phyloP scores from a whole-genome alignment of 495 filamentous ascomycete genomes.

The Penicillium bovifimosum region DNA sequence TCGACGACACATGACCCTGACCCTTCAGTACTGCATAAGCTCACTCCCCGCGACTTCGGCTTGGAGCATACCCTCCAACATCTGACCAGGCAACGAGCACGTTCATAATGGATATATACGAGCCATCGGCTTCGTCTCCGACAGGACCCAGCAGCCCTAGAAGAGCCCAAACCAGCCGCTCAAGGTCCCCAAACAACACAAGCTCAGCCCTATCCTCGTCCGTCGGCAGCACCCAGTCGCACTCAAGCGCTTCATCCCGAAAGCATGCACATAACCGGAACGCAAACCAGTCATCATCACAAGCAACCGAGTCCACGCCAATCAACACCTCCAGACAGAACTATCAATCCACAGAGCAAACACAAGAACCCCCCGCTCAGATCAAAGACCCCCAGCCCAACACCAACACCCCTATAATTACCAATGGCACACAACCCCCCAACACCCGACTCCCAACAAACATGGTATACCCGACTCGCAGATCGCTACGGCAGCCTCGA shows the following conservation, averaged over 20 bases:
- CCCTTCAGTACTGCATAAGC: conserved; percentile 13
- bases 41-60: neutral
- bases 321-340: conserved; percentile 28
- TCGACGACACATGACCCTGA: conserved; percentile 1
- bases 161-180: conserved; percentile 15
- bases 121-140: conserved; percentile 25
- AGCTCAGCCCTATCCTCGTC: conserved; percentile 23
- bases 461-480: conserved; percentile 49
- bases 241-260: conserved; percentile 18
- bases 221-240: conserved; percentile 20
- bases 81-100: conserved; percentile 26
- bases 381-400: neutral
- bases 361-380: conserved; percentile 4
- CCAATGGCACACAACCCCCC: conserved; percentile 4
- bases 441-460: conserved; percentile 19
- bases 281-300: conserved; percentile 8
- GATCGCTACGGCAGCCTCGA: conserved; percentile 78
- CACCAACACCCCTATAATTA: neutral
- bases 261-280: conserved; percentile 7
- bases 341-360: conserved; percentile 34
- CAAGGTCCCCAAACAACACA: conserved; percentile 21
- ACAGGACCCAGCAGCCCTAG: conserved; percentile 13
- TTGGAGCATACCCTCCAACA: conserved; percentile 13
- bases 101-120: conserved; percentile 38
- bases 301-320: conserved; percentile 30